Evolutionary conservation across 306 rosid species (phyloP).

Genomic region (Cicer cuneatum): DNA sequence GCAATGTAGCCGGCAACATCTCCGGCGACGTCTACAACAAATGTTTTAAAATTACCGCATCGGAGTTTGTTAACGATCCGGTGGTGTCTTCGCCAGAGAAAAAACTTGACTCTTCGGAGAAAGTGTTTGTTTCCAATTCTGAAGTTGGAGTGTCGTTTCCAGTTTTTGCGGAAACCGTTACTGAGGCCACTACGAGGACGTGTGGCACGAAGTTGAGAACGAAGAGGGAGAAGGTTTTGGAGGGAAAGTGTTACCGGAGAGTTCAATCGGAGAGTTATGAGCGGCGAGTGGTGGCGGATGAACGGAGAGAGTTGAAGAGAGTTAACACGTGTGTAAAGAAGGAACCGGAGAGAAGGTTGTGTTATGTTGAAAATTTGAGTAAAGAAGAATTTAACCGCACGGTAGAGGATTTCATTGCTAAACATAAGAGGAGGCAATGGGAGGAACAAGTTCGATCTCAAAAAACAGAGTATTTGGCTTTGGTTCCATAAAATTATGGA

Average conservation of each 20-base stretch:
- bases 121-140: background rate
- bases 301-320: constrained; percentile 43
- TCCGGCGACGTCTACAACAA: constrained; percentile 42
- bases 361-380: constrained; percentile 58
- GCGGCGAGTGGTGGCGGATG: constrained; percentile 33
- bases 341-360: constrained; percentile 23
- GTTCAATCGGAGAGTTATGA: constrained; percentile 55
- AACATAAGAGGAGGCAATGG: constrained; percentile 53
- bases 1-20: background rate
- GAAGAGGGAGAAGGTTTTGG: constrained; percentile 20
- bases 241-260: constrained; percentile 54
- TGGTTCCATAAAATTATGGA: background rate
- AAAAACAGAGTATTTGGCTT: constrained; percentile 36
- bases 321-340: constrained; percentile 28
- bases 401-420: constrained; percentile 63
- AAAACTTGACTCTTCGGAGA: background rate
- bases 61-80: background rate
- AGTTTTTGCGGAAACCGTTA: constrained; percentile 35
- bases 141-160: background rate
- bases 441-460: constrained; percentile 38
- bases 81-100: background rate
- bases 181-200: constrained; percentile 35
- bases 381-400: constrained; percentile 68
- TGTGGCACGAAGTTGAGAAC: constrained; percentile 9
- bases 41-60: background rate